These are phyloP conservation scores for Amylocarpus encephaloides DNA, from an alignment of 2,329 filamentous ascomycete species.

Conservation along the genomic window DNA sequence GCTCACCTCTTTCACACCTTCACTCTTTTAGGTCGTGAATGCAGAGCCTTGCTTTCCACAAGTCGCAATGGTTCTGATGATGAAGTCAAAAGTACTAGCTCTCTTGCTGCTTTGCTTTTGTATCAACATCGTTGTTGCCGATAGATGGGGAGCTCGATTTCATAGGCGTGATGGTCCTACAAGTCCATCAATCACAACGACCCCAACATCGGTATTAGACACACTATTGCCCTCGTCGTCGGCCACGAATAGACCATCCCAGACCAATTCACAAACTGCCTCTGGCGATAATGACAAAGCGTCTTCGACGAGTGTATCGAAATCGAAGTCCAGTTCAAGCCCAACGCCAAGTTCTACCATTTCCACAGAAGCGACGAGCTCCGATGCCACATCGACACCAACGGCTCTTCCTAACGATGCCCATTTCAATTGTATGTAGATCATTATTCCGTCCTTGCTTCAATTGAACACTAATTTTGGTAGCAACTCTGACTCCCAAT, in stretches of 20 bases:
- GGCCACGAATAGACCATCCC: constrained; percentile 7
- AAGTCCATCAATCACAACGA: constrained; percentile 18
- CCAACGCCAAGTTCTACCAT: constrained; percentile 2
- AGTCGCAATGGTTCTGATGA: constrained; percentile 17
- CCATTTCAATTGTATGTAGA: constrained; percentile 22
- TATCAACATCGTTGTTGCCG: constrained; percentile 19
- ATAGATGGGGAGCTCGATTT: constrained; percentile 15
- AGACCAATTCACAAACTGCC: constrained; percentile 6
- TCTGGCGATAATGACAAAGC: constrained; percentile 8
- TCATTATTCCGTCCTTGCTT: neutral
- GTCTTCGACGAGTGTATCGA: constrained; percentile 2
- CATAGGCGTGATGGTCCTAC: constrained; percentile 25
- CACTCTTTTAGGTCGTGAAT: neutral
- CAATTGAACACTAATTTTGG: constrained; percentile 12
- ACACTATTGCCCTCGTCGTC: constrained; percentile 8
- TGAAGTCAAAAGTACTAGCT: constrained; percentile 16
- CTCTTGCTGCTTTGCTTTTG: constrained; percentile 23
- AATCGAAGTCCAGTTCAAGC: constrained; percentile 10
- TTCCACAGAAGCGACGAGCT: constrained; percentile 13
- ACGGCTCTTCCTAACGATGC: constrained; percentile 14
- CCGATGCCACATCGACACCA: constrained; percentile 12
- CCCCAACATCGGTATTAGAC: constrained; percentile 4
- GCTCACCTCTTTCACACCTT: constrained; percentile 14
- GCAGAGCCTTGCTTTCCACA: constrained; percentile 2
- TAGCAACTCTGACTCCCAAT: constrained; percentile 32